Evolutionary conservation across 1,139 yeast genomes (phyloP).

Genomic region (Yarrowia galli): DNA sequence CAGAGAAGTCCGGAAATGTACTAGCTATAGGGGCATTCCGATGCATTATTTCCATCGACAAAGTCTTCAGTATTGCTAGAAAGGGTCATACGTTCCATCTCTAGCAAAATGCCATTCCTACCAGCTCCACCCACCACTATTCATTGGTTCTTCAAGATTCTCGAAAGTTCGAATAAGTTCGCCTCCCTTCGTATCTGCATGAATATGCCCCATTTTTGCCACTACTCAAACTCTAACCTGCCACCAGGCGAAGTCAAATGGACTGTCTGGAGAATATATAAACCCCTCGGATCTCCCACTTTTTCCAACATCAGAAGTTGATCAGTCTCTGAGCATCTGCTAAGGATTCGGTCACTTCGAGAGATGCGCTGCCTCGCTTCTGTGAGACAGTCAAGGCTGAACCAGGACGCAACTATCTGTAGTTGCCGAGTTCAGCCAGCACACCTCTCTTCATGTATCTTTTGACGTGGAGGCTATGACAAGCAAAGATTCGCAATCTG

Average conservation of each 20-base stretch:
- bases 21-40: too few relatives aligned
- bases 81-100: too few relatives aligned
- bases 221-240: background rate
- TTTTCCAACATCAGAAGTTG: conserved; percentile 7
- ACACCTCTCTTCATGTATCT: background rate
- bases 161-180: background rate
- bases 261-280: background rate
- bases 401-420: background rate
- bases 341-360: conserved; percentile 14
- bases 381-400: background rate
- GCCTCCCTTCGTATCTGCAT: background rate
- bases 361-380: background rate
- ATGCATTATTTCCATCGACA: too few relatives aligned
- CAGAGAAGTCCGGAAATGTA: too few relatives aligned
- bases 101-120: too few relatives aligned
- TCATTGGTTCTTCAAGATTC: too few relatives aligned
- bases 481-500: background rate
- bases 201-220: too few relatives aligned
- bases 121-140: too few relatives aligned
- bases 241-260: too few relatives aligned
- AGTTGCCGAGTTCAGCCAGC: background rate
- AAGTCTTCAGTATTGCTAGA: too few relatives aligned
- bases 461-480: background rate
- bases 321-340: conserved; percentile 11
- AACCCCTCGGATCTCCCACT: background rate